phyloP scores from a whole-genome alignment of 2,329 filamentous ascomycete genomes.

The Claviceps sp. region DNA sequence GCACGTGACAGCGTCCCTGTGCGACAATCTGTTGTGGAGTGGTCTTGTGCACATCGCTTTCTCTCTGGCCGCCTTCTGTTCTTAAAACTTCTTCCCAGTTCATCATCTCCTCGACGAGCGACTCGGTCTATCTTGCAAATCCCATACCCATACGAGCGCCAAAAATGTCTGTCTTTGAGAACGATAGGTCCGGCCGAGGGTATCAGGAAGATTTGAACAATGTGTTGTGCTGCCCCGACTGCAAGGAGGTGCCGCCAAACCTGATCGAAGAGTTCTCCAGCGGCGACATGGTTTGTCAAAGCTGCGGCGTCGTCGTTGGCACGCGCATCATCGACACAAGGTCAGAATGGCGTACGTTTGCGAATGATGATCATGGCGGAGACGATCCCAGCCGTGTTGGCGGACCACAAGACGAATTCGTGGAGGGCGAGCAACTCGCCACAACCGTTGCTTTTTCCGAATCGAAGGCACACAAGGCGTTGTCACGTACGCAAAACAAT shows the following conservation, averaged over 20 bases:
- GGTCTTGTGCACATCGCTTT: constrained; percentile 1
- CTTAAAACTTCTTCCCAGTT: neutral
- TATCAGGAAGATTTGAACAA: constrained; percentile 73
- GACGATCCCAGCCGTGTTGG: constrained; percentile 98
- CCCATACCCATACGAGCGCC: constrained; percentile 20
- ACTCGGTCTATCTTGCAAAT: constrained; percentile 5
- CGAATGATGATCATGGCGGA: constrained; percentile 91
- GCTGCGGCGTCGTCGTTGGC: constrained; percentile 81
- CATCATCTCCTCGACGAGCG: constrained; percentile 10
- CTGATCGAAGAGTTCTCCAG: constrained; percentile 85
- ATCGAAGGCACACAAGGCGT: constrained; percentile 54
- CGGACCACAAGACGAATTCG: constrained; percentile 77
- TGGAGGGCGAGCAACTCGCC: constrained; percentile 80
- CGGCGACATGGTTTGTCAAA: constrained; percentile 84
- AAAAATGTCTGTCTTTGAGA: constrained; percentile 33
- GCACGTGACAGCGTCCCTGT: neutral
- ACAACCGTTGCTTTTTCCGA: constrained; percentile 80
- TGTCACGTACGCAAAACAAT: constrained; percentile 77
- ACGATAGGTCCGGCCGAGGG: constrained; percentile 16
- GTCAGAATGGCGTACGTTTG: constrained; percentile 97
- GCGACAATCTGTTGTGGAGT: neutral
- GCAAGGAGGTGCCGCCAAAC: constrained; percentile 82
- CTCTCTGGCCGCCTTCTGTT: constrained; percentile 4
- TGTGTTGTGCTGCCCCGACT: constrained; percentile 77
- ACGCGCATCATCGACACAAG: constrained; percentile 89